phyloP scores from a whole-genome alignment of 345 rosid species.

The Heritiera fomes region DNA sequence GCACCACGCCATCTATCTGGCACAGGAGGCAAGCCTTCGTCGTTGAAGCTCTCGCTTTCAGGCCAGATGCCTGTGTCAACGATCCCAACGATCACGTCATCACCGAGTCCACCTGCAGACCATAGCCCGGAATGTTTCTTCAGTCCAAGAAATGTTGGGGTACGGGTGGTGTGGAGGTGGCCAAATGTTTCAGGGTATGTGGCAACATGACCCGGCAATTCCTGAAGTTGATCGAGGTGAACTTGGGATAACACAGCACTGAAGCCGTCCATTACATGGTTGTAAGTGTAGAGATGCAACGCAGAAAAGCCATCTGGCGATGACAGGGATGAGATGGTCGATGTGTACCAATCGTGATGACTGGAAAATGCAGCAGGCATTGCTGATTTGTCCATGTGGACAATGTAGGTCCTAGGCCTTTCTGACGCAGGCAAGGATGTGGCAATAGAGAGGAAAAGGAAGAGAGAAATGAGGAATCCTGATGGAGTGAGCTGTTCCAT shows the following conservation, averaged over 20 bases:
- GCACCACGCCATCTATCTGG: constrained; percentile 45
- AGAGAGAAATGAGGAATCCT: constrained; percentile 18
- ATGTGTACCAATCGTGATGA: constrained; percentile 48
- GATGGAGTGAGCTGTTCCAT: constrained; percentile 12
- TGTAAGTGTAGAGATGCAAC: constrained; percentile 49
- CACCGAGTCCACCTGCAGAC: constrained; percentile 42
- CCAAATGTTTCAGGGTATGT: constrained; percentile 46
- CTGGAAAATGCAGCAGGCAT: constrained; percentile 35
- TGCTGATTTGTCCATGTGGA: constrained; percentile 51
- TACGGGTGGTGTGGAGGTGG: constrained; percentile 38
- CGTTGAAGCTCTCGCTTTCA: constrained; percentile 49
- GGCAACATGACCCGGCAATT: constrained; percentile 38
- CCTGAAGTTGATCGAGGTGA: constrained; percentile 39
- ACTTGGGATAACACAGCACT: constrained; percentile 39
- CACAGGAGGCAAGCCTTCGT: constrained; percentile 39
- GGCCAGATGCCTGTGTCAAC: constrained; percentile 43
- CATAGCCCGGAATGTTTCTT: constrained; percentile 37
- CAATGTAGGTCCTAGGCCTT: constrained; percentile 30
- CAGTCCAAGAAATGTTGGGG: constrained; percentile 45
- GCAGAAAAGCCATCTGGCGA: constrained; percentile 30
- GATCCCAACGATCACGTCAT: constrained; percentile 45
- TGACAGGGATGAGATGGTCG: constrained; percentile 24
- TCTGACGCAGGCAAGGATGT: constrained; percentile 3
- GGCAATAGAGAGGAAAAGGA: constrained; percentile 19
- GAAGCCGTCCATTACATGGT: constrained; percentile 48